phyloP scores from a whole-genome alignment of 1,284 basidiomycete species.

The Takashimella tepidaria region DNA sequence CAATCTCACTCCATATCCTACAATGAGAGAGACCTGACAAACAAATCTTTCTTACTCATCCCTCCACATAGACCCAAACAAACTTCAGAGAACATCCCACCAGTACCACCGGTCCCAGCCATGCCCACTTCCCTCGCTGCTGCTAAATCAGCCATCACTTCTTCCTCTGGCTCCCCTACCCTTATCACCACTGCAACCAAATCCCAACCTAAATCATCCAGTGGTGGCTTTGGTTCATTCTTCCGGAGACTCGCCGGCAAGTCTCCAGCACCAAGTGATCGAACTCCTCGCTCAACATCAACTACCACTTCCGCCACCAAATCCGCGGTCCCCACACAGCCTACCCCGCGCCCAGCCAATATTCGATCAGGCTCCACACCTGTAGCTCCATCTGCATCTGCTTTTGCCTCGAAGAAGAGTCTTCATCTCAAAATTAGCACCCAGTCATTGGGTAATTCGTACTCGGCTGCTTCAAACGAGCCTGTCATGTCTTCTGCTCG shows the following conservation, averaged over 20 bases:
- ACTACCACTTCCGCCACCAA: not conserved
- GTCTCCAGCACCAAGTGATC: not conserved
- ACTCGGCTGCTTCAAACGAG: not conserved
- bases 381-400: not conserved
- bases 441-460: not conserved
- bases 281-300: not conserved
- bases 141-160: not conserved
- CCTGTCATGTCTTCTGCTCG: not conserved
- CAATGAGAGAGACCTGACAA: not conserved
- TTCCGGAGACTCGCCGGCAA: slow-evolving; percentile 7
- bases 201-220: not conserved
- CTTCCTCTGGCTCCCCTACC: not conserved
- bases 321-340: not conserved
- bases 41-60: too few species aligned
- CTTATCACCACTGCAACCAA: too few species aligned
- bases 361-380: not conserved
- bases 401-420: not conserved
- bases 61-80: not conserved
- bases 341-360: not conserved
- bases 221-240: slow-evolving; percentile 4
- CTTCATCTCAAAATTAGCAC: not conserved
- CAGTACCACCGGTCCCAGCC: not conserved
- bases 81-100: not conserved
- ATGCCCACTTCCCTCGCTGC: not conserved
- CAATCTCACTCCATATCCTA: too few species aligned